Conservation (phyloP, 2,329 filamentous ascomycete genomes). For the Aspergillus aculeatus region DNA sequence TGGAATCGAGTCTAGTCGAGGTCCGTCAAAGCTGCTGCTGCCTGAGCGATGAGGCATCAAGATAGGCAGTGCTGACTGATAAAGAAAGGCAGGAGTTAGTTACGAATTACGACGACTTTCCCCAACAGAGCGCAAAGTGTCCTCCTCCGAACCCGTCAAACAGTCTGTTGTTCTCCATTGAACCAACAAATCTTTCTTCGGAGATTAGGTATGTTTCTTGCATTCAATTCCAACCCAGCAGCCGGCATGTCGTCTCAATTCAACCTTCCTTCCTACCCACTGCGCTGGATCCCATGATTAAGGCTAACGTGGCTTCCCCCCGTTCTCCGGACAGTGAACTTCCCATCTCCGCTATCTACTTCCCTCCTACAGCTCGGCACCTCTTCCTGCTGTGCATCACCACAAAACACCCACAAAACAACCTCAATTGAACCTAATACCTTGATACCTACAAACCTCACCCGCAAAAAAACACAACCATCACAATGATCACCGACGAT, state of each 20-base stretch:
- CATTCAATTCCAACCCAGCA: background rate
- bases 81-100: background rate
- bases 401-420: background rate
- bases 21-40: background rate
- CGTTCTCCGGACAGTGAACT: background rate
- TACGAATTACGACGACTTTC: background rate
- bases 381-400: background rate
- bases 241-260: no score
- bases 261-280: background rate
- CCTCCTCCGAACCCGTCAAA: background rate
- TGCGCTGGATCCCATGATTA: background rate
- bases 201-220: background rate
- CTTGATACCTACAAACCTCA: background rate
- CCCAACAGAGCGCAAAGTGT: background rate
- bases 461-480: background rate
- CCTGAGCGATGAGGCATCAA: background rate
- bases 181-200: background rate
- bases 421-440: background rate
- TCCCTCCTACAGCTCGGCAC: background rate
- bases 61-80: background rate
- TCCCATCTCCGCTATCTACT: background rate
- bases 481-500: conserved; percentile 88
- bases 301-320: background rate
- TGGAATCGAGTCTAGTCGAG: no score
- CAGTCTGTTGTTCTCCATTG: background rate